A percentile compares a stretch with the other conserved stretches of the same genome.
These are phyloP conservation scores for Populus davidiana DNA, from an alignment of 345 rosid species.

Conservation along the genomic window DNA sequence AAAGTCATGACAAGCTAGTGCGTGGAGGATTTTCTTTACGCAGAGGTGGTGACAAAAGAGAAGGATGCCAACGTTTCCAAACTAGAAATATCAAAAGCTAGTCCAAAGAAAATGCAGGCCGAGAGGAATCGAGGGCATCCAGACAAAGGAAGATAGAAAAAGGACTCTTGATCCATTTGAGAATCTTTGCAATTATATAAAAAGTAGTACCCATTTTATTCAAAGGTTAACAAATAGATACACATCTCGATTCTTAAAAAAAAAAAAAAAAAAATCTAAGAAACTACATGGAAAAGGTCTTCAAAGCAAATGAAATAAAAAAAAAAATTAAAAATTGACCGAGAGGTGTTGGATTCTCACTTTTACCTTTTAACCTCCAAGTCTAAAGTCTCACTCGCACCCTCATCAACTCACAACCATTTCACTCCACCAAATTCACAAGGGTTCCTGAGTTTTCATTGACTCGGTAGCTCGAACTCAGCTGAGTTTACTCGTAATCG, in stretches of 20 bases:
- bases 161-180: neutral
- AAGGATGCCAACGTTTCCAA: neutral
- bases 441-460: constrained; percentile 2
- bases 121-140: neutral
- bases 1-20: neutral
- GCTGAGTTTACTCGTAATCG: constrained; percentile 5
- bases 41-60: neutral
- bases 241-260: neutral
- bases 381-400: neutral
- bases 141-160: neutral
- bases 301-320: neutral
- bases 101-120: constrained; percentile 8
- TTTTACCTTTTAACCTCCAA: neutral
- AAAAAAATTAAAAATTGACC: neutral
- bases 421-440: neutral
- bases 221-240: constrained; percentile 1
- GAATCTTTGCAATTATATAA: neutral
- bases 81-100: neutral
- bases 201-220: neutral
- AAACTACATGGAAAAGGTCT: constrained; percentile 4
- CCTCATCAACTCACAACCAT: neutral
- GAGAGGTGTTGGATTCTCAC: neutral
- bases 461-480: constrained; percentile 10
- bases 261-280: neutral
- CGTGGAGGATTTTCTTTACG: no score